Evolutionary conservation across 208 protist genomes (phyloP).

Genomic region (Perkinsela sp.): DNA sequence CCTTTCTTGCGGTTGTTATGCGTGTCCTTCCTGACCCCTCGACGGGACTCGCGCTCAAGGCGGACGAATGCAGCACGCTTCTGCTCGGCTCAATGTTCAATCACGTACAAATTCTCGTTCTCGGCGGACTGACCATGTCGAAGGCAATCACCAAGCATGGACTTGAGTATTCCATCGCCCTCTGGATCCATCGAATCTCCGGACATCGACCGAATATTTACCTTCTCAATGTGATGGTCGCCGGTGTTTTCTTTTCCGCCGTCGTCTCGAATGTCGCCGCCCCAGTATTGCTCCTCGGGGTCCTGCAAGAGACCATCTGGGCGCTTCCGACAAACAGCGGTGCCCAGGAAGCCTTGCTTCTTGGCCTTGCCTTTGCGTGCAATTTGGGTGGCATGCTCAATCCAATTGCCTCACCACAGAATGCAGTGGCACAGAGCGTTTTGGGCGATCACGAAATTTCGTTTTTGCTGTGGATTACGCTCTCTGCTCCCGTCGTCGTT

Average conservation of each 20-base stretch:
- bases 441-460: slow-evolving; percentile 26
- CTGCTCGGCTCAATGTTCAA: slow-evolving; percentile 18
- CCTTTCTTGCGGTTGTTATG: slow-evolving; percentile 41
- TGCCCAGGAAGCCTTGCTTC: slow-evolving; percentile 44
- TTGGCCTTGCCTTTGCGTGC: slow-evolving; percentile 67
- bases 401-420: slow-evolving; percentile 72
- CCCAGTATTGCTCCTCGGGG: slow-evolving; percentile 48
- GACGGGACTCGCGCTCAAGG: slow-evolving; percentile 13
- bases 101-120: slow-evolving; percentile 62
- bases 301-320: slow-evolving; percentile 49
- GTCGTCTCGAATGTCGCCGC: slow-evolving; percentile 68
- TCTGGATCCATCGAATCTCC: slow-evolving; percentile 24
- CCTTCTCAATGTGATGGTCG: slow-evolving; percentile 56
- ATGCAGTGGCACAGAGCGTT: slow-evolving; percentile 51
- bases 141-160: slow-evolving; percentile 46
- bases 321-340: slow-evolving; percentile 42
- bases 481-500: slow-evolving; percentile 41
- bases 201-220: slow-evolving; percentile 40
- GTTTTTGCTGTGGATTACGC: slow-evolving; percentile 42
- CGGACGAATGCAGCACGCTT: slow-evolving; percentile 26
- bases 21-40: slow-evolving; percentile 29
- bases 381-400: slow-evolving; percentile 78
- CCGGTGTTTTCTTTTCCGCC: slow-evolving; percentile 37
- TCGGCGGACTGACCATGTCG: slow-evolving; percentile 62
- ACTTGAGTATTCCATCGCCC: slow-evolving; percentile 47